Percentiles rank a stretch among this genome's conserved stretches.
phyloP scores from a whole-genome alignment of 106 monocot species.

The Triglochin maritima region DNA sequence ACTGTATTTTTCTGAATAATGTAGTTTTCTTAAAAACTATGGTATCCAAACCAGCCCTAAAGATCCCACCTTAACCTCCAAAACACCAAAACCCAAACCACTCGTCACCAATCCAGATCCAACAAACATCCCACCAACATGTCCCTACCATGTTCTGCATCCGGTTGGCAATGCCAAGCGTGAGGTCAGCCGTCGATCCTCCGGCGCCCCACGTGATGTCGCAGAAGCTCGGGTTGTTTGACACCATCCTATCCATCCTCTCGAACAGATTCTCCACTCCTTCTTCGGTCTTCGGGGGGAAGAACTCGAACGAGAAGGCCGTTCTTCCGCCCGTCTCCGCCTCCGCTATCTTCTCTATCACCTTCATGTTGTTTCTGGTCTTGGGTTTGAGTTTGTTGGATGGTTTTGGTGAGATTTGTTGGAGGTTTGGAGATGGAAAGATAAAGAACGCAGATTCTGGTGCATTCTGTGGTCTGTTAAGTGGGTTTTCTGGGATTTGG shows the following conservation, averaged over 20 bases:
- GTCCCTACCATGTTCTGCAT: conserved; percentile 89
- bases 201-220: conserved; percentile 94
- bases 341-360: conserved; percentile 63
- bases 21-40: too few relatives aligned
- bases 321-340: conserved; percentile 43
- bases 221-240: conserved; percentile 77
- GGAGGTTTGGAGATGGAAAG: too few relatives aligned
- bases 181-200: conserved; percentile 80
- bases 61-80: too few relatives aligned
- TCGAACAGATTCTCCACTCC: conserved; percentile 90
- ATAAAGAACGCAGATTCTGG: too few relatives aligned
- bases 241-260: conserved; percentile 79
- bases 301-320: conserved; percentile 93
- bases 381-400: too few relatives aligned
- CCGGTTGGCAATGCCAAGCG: conserved; percentile 75
- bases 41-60: too few relatives aligned
- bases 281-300: conserved; percentile 82
- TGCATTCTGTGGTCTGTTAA: too few relatives aligned
- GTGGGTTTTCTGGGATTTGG: too few relatives aligned
- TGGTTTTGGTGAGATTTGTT: too few relatives aligned
- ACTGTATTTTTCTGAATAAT: too few relatives aligned
- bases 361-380: conserved; percentile 50
- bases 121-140: not conserved
- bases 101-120: not conserved
- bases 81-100: not conserved